Conservation (phyloP, 2,329 filamentous ascomycete species). For the Trichoderma brevicompactum region DNA sequence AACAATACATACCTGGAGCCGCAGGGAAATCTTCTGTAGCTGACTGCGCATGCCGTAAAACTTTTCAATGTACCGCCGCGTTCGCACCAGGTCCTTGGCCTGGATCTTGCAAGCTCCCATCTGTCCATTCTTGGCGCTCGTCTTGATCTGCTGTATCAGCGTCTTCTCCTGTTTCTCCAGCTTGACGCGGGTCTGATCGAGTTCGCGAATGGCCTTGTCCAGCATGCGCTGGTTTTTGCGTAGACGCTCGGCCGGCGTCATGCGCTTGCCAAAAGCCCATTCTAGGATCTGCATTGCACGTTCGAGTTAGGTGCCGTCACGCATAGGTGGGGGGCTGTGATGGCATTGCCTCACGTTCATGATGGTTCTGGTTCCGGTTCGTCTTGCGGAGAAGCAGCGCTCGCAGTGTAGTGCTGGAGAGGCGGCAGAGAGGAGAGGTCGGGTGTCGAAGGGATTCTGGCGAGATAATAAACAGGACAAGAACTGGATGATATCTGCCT, state of each 20-base stretch:
- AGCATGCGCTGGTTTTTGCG: conserved; percentile 95
- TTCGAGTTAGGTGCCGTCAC: conserved; percentile 9
- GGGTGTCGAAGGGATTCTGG: not conserved
- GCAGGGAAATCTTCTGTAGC: conserved; percentile 90
- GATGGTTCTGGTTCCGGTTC: conserved; percentile 33
- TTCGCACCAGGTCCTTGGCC: conserved; percentile 93
- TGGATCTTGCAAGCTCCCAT: conserved; percentile 99
- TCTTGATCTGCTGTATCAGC: conserved; percentile 93
- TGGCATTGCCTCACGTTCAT: conserved; percentile 58
- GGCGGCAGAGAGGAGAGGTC: not conserved
- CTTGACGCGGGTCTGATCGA: conserved; percentile 93
- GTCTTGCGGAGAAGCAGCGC: not conserved
- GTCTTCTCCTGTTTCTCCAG: conserved; percentile 99
- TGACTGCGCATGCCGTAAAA: conserved; percentile 99
- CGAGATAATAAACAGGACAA: not conserved
- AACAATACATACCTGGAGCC: conserved; percentile 73
- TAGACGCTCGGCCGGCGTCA: conserved; percentile 91
- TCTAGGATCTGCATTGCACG: conserved; percentile 74
- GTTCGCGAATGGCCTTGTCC: conserved; percentile 94
- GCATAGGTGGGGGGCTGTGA: conserved; percentile 2
- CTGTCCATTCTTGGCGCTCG: conserved; percentile 96
- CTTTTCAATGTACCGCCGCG: conserved; percentile 92
- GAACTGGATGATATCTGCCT: conserved; percentile 27
- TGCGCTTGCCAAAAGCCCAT: conserved; percentile 99
- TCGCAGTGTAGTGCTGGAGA: not conserved